Evolutionary conservation across 768 basidiomycete genomes (phyloP).

Genomic region (Mycena epipterygia): DNA sequence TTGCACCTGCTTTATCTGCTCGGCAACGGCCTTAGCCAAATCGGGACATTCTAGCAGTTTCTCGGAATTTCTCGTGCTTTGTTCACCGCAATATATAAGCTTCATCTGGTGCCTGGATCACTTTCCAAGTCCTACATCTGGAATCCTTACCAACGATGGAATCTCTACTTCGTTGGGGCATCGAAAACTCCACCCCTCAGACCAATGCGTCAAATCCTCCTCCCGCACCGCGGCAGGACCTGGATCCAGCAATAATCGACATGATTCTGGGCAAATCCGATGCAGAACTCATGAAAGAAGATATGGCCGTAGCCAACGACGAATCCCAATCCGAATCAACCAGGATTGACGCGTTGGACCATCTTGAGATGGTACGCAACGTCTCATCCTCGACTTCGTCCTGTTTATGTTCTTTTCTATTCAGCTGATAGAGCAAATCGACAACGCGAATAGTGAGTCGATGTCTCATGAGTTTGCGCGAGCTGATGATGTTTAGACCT

Average conservation of each 20-base stretch:
- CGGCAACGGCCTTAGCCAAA: not conserved
- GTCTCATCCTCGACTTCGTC: not conserved
- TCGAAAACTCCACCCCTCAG: conserved; percentile 73
- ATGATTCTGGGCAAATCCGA: conserved; percentile 89
- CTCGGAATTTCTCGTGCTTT: not conserved
- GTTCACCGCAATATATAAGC: not conserved
- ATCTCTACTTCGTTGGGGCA: conserved; percentile 84
- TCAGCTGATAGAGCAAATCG: conserved; percentile 89
- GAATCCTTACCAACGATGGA: conserved; percentile 70
- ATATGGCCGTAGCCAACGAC: conserved; percentile 75
- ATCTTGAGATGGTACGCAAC: conserved; percentile 85
- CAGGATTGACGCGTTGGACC: conserved; percentile 79
- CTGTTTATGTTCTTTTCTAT: not conserved
- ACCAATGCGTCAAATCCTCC: conserved; percentile 47
- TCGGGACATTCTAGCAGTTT: conserved; percentile 5
- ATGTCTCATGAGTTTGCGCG: conserved; percentile 17
- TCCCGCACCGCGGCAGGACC: conserved; percentile 57
- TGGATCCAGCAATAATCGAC: conserved; percentile 90
- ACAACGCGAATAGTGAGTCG: conserved; percentile 89
- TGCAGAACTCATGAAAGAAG: conserved; percentile 86
- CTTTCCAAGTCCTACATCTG: not conserved
- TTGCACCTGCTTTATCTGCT: not conserved
- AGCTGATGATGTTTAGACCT: conserved; percentile 65
- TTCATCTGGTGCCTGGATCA: not conserved
- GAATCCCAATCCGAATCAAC: conserved; percentile 65